Percentiles rank a stretch among this genome's conserved stretches.
These are phyloP conservation scores for Galeopsis tetrahit DNA, from an alignment of 257 asterid genomes.

Conservation along the genomic window DNA sequence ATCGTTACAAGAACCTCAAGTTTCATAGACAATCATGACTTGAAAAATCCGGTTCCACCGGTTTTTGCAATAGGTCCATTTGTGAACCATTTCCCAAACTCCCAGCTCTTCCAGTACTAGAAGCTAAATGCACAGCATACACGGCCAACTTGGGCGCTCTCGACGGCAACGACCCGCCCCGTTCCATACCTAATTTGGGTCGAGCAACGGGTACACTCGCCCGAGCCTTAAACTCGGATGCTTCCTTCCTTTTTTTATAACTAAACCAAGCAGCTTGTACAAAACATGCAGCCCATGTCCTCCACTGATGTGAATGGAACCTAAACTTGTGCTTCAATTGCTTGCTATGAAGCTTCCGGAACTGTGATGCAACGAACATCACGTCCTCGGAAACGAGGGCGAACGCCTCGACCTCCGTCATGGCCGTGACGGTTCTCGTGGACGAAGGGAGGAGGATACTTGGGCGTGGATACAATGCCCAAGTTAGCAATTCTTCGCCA, in stretches of 20 bases:
- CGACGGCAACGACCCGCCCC: constrained; percentile 48
- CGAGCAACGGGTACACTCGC: constrained; percentile 23
- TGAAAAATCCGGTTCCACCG: constrained; percentile 69
- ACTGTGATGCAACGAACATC: constrained; percentile 66
- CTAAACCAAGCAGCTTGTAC: constrained; percentile 76
- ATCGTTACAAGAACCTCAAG: too few relatives aligned
- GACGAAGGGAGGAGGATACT: constrained; percentile 67
- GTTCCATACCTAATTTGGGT: constrained; percentile 19
- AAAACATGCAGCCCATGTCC: constrained; percentile 81
- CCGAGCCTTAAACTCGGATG: constrained; percentile 40
- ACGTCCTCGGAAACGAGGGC: constrained; percentile 61
- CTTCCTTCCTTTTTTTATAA: constrained; percentile 48
- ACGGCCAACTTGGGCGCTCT: constrained; percentile 43
- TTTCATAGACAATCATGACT: constrained; percentile 37
- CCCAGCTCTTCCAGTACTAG: constrained; percentile 37
- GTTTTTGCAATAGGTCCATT: constrained; percentile 51
- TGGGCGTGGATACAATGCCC: constrained; percentile 71
- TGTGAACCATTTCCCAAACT: constrained; percentile 41
- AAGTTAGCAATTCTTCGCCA: constrained; percentile 71
- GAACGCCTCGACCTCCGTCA: constrained; percentile 72
- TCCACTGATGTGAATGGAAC: constrained; percentile 74
- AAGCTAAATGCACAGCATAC: constrained; percentile 48
- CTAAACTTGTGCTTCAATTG: constrained; percentile 70
- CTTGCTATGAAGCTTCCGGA: constrained; percentile 66
- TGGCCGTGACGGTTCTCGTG: constrained; percentile 61